Conservation (phyloP, 352 stramenopile species). For the Globisporangium takayamanum region DNA sequence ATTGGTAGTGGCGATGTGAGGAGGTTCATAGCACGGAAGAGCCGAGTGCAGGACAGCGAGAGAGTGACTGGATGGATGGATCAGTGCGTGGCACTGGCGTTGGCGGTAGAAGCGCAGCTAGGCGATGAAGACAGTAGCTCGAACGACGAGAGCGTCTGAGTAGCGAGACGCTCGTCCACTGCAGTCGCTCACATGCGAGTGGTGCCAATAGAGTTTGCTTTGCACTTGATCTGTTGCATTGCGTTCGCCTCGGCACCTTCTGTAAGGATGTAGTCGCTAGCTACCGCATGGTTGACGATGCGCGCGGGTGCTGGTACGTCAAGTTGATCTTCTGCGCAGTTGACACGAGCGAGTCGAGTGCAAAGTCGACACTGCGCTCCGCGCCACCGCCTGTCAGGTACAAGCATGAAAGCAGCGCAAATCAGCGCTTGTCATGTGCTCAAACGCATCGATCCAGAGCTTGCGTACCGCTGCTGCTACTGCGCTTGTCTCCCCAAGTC, state of each 20-base stretch:
- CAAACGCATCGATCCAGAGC: no score
- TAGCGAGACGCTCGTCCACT: background rate
- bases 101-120: background rate
- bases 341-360: slow-evolving; percentile 52
- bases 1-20: background rate
- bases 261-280: background rate
- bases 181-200: background rate
- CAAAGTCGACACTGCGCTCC: slow-evolving; percentile 39
- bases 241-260: background rate
- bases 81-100: background rate
- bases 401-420: background rate
- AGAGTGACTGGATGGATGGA: background rate
- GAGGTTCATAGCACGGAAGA: no score
- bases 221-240: slow-evolving; percentile 2
- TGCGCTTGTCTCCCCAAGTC: slow-evolving; percentile 23
- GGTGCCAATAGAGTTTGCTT: slow-evolving; percentile 16
- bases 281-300: background rate
- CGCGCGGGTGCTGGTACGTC: slow-evolving; percentile 27
- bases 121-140: background rate
- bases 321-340: slow-evolving; percentile 54
- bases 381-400: background rate
- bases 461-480: slow-evolving; percentile 6
- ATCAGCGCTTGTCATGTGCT: background rate
- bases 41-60: background rate
- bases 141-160: background rate